Evolutionary conservation across 345 rosid genomes (phyloP).

Genomic region (Murraya paniculata): DNA sequence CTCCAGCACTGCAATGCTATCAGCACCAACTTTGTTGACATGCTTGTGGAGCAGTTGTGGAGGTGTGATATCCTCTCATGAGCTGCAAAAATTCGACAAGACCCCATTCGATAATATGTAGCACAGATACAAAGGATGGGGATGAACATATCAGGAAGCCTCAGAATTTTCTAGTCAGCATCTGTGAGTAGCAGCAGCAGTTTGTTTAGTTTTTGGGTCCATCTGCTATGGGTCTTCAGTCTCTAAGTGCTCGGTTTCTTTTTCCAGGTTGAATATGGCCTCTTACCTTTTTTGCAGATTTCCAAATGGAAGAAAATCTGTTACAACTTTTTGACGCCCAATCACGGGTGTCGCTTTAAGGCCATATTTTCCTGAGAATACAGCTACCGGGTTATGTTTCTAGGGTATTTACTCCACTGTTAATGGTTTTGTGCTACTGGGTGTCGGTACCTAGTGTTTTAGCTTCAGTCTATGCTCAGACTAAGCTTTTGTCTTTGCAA

Average conservation of each 20-base stretch:
- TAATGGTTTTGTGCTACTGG: slow-evolving; percentile 30
- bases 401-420: slow-evolving; percentile 11
- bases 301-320: slow-evolving; percentile 35
- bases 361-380: slow-evolving; percentile 48
- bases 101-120: neutral
- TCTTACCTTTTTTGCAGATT: slow-evolving; percentile 45
- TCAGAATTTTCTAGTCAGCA: slow-evolving; percentile 18
- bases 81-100: slow-evolving; percentile 13
- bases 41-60: slow-evolving; percentile 68
- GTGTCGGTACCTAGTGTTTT: slow-evolving; percentile 37
- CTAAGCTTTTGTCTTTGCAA: slow-evolving; percentile 23
- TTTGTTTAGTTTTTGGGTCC: slow-evolving; percentile 68
- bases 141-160: slow-evolving; percentile 10
- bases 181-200: slow-evolving; percentile 29
- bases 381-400: slow-evolving; percentile 41
- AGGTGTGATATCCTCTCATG: slow-evolving; percentile 81
- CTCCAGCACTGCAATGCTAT: slow-evolving; percentile 77
- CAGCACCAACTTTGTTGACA: slow-evolving; percentile 44
- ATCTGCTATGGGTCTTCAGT: slow-evolving; percentile 51
- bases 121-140: slow-evolving; percentile 16
- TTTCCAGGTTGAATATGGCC: slow-evolving; percentile 53
- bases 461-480: slow-evolving; percentile 27
- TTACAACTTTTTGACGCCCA: slow-evolving; percentile 31
- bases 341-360: slow-evolving; percentile 24
- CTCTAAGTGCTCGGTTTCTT: slow-evolving; percentile 36